Conservation (phyloP, 2,329 filamentous ascomycete genomes). For the Fusarium sp. region DNA sequence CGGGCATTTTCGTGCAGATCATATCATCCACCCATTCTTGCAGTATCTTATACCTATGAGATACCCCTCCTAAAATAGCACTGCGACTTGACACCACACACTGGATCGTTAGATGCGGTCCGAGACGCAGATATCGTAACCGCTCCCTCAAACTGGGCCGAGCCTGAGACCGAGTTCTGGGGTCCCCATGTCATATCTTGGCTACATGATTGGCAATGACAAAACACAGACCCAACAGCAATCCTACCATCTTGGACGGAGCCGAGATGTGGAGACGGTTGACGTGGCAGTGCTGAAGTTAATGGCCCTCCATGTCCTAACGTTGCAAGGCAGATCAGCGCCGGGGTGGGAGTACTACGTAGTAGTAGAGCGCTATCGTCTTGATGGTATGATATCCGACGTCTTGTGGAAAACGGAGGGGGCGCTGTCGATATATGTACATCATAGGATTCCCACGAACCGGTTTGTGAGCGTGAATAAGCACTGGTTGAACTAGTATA, state of each 20-base stretch:
- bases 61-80: background rate
- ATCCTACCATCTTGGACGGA: background rate
- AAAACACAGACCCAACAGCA: background rate
- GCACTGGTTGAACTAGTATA: no score
- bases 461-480: background rate
- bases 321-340: background rate
- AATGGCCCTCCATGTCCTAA: slow-evolving; percentile 3
- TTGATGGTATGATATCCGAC: slow-evolving; percentile 10
- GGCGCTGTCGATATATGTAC: background rate
- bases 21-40: no score
- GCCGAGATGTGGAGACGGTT: slow-evolving; percentile 21
- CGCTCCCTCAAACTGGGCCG: background rate
- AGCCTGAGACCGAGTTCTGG: background rate
- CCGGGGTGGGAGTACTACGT: background rate
- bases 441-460: slow-evolving; percentile 1
- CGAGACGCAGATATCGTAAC: background rate
- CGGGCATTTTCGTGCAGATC: no score
- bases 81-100: background rate
- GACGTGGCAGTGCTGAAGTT: slow-evolving; percentile 12
- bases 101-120: background rate
- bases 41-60: background rate
- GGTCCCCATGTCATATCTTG: background rate
- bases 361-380: background rate
- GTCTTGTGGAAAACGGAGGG: slow-evolving; percentile 3
- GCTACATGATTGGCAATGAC: background rate